Base-by-base conservation (phyloP, 2,329 filamentous ascomycete genomes). In the Aspergillus felis region DNA sequence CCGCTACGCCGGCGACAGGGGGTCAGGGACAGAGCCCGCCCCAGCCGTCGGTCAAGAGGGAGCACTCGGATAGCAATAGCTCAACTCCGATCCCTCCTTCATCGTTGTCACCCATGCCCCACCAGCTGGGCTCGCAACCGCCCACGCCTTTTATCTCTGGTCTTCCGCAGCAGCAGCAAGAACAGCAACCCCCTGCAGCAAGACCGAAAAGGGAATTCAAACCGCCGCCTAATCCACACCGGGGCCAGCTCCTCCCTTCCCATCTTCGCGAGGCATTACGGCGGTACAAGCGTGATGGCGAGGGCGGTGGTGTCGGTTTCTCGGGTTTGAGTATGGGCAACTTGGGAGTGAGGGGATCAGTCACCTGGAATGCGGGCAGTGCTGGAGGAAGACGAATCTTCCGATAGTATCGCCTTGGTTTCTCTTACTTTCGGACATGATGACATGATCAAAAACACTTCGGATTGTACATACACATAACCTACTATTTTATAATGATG, bases 211-310 rank as follows among this genome's bases (percentile, higher is more conserved):
- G n/a, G 56, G 50, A 10, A 54, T 74, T 74, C 56, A 71, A 72
- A 41, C 67, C 65, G 1, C 74, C 75, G 17, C 72, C 75, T 1
- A 80, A 80, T 55, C 78, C 78, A 0, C 78, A 80, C 60, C 75
- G 74, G 12, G 78, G 77, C 3, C 78, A 78, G 48, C 69, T 81
- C 29, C 68, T 81, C 12, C 79, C 79, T 3, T 71, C 78, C 47
- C 79, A 81, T 64, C 63, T 81, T n/a, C 74, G 79, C 46, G 79
- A 81, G 61, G 79, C 79, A 3, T 62, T 80, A 24, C 71, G 79
- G 52, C 73, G 79, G 51, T 78, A 78, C 57, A 80, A 78, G 64
- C 74, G 75, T n/a, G 75, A 79, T 59, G 73, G 76, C 4, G 79
- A 81, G 61, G 76, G 78, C 35, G 78, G 76, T 6, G 77, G 77